These are phyloP conservation scores for Galerina sulciceps DNA, from an alignment of 768 basidiomycete species.

Conservation along the genomic window DNA sequence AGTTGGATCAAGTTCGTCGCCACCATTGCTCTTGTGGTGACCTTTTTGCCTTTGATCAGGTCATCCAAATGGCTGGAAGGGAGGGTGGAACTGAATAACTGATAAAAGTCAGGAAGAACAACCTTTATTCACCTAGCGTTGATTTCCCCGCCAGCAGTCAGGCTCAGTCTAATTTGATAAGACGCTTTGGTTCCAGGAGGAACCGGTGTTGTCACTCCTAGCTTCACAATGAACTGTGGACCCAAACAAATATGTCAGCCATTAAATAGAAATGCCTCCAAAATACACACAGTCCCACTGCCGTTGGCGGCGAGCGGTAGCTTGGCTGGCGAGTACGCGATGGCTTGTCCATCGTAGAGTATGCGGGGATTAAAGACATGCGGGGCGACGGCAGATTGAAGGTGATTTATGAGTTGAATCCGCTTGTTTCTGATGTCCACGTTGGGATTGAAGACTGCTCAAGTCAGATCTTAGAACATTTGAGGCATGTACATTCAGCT, in stretches of 20 bases:
- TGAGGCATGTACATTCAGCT: neutral
- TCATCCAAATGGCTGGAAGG: slow-evolving; percentile 29
- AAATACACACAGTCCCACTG: slow-evolving; percentile 26
- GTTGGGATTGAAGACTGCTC: slow-evolving; percentile 8
- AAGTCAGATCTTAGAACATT: neutral
- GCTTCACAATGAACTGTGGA: slow-evolving; percentile 5
- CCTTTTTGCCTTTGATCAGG: slow-evolving; percentile 18
- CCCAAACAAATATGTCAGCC: neutral
- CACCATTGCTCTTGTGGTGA: slow-evolving; percentile 29
- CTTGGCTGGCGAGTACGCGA: slow-evolving; percentile 40
- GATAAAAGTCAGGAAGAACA: neutral
- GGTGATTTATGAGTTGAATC: slow-evolving; percentile 33
- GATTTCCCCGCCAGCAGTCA: slow-evolving; percentile 41
- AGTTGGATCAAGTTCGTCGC: slow-evolving; percentile 54
- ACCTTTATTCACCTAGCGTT: slow-evolving; percentile 40
- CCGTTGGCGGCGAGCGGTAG: slow-evolving; percentile 3
- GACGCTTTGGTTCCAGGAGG: slow-evolving; percentile 27
- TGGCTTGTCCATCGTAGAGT: slow-evolving; percentile 49
- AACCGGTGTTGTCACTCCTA: neutral
- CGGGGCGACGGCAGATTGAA: slow-evolving; percentile 42
- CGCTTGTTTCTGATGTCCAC: slow-evolving; percentile 7
- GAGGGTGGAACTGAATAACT: neutral
- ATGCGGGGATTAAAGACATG: slow-evolving; percentile 42
- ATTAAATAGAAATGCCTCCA: neutral
- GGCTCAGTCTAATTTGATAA: slow-evolving; percentile 33